Conservation (phyloP, 108 stramenopile genomes). For the Skeletonema marinoi region DNA sequence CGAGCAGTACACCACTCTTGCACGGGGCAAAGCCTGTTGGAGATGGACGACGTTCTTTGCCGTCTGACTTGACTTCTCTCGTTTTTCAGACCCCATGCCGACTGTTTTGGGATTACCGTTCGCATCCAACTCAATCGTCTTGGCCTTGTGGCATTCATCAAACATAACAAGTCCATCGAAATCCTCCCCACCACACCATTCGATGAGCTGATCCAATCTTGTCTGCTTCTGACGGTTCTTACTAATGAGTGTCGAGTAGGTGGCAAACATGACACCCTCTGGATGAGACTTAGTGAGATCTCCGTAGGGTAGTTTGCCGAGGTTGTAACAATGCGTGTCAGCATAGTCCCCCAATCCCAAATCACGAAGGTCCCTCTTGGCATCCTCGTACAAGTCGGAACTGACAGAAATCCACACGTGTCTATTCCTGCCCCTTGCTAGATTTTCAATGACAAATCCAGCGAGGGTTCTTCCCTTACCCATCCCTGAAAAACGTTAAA, state of each 20-base stretch:
- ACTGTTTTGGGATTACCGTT: constrained; percentile 38
- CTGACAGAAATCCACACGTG: constrained; percentile 40
- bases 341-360: constrained; percentile 18
- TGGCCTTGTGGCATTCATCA: constrained; percentile 76
- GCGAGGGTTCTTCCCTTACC: constrained; percentile 58
- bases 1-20: constrained; percentile 62
- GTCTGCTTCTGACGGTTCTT: constrained; percentile 24
- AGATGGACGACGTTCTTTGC: constrained; percentile 55
- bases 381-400: constrained; percentile 38
- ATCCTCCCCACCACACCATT: constrained; percentile 60
- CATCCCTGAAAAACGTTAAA: too few relatives aligned
- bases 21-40: constrained; percentile 53
- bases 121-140: constrained; percentile 50
- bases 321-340: constrained; percentile 24
- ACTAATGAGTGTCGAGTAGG: constrained; percentile 49
- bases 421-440: constrained; percentile 15
- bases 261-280: constrained; percentile 59
- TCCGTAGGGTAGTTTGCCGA: constrained; percentile 30
- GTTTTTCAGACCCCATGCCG: constrained; percentile 11
- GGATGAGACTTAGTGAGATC: constrained; percentile 8
- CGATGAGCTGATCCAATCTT: constrained; percentile 60
- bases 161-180: constrained; percentile 67
- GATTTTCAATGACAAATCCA: constrained; percentile 43
- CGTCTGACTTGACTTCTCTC: constrained; percentile 4
- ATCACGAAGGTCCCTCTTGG: constrained; percentile 33